Conservation (phyloP, 352 stramenopile genomes). For the Aphanomyces astaci region DNA sequence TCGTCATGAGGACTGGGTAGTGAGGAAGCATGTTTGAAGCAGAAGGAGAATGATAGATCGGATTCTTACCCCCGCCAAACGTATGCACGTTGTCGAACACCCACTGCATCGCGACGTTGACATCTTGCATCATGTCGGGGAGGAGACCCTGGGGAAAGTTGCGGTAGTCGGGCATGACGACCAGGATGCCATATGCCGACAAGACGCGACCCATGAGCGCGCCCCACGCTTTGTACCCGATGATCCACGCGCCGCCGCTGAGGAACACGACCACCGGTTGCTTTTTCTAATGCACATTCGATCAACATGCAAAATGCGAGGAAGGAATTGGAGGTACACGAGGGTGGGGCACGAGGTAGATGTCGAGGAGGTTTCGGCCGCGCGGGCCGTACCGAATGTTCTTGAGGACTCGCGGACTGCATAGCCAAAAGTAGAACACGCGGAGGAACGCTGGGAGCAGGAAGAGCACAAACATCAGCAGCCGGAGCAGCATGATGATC, state of each 20-base stretch:
- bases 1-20: background rate
- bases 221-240: conserved; percentile 90
- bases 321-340: no score
- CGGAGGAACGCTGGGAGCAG: conserved; percentile 46
- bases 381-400: conserved; percentile 75
- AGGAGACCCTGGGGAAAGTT: conserved; percentile 86
- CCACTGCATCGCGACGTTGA: conserved; percentile 78
- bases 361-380: conserved; percentile 70
- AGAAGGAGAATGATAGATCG: no score
- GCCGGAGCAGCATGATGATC: conserved; percentile 54
- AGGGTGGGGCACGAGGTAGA: conserved; percentile 54
- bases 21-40: background rate
- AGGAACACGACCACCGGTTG: conserved; percentile 85
- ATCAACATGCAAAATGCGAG: background rate
- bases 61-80: conserved; percentile 54
- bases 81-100: conserved; percentile 73
- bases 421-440: conserved; percentile 53
- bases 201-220: conserved; percentile 75
- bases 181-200: conserved; percentile 62
- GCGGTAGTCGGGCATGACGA: conserved; percentile 87
- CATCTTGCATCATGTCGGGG: conserved; percentile 87
- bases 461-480: conserved; percentile 55
- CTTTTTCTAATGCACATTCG: conserved; percentile 13
- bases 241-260: conserved; percentile 87
- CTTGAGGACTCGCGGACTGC: conserved; percentile 52